These are phyloP conservation scores for Grosmannia clavigera DNA, from an alignment of 2,329 filamentous ascomycete species.

Conservation along the genomic window DNA sequence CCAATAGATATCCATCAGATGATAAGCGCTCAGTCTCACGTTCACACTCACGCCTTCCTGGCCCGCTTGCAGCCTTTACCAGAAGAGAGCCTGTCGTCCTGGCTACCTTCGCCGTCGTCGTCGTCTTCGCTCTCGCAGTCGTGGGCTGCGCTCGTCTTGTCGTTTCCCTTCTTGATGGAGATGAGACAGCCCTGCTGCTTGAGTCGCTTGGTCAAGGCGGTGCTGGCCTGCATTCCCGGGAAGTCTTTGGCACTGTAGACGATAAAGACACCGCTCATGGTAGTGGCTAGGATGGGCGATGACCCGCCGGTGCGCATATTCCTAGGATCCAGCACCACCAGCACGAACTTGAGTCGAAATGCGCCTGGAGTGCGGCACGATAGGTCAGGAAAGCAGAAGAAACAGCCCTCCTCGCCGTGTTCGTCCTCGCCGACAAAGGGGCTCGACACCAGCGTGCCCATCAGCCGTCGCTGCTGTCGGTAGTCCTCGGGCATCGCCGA, in stretches of 20 bases:
- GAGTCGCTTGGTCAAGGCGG: conserved; percentile 57
- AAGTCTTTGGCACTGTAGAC: conserved; percentile 82
- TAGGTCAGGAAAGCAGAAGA: conserved; percentile 77
- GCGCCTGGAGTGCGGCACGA: conserved; percentile 65
- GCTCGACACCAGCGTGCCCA: conserved; percentile 67
- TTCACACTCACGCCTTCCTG: neutral
- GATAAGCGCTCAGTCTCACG: neutral
- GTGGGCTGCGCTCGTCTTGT: conserved; percentile 40
- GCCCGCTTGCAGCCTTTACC: neutral
- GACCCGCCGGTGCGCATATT: conserved; percentile 39
- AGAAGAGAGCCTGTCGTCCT: neutral
- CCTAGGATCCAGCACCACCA: conserved; percentile 57
- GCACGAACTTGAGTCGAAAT: conserved; percentile 63
- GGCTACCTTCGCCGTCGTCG: neutral
- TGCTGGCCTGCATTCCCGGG: conserved; percentile 71
- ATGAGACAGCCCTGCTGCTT: conserved; percentile 75
- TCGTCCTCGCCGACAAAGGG: conserved; percentile 69
- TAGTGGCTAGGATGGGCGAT: conserved; percentile 37
- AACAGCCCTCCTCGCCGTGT: conserved; percentile 59
- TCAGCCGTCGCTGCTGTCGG: conserved; percentile 60
- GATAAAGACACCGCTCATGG: conserved; percentile 58
- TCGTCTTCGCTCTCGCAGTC: conserved; percentile 6
- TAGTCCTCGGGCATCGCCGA: conserved; percentile 61
- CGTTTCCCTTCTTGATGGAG: conserved; percentile 76
- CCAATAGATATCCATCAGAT: neutral